These are phyloP conservation scores for Plasmodium sp. DNA, from an alignment of 169 alveolate genomes.

Conservation along the genomic window DNA sequence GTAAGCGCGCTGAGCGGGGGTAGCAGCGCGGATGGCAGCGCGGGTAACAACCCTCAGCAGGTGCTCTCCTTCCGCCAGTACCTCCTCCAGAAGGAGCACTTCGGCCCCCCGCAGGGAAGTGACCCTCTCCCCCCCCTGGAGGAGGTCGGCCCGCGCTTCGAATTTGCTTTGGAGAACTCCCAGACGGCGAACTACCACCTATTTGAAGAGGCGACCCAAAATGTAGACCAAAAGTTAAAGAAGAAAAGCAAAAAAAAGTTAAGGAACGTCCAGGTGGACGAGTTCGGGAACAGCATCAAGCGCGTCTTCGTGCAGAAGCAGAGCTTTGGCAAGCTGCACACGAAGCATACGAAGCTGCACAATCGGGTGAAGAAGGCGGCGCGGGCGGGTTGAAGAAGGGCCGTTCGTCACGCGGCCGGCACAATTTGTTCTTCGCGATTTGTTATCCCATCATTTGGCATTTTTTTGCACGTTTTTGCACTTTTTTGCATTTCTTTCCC, in stretches of 20 bases:
- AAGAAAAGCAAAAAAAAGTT: background rate
- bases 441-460: too few species aligned
- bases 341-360: constrained; percentile 28
- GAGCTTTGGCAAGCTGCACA: constrained; percentile 32
- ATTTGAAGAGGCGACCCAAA: constrained; percentile 52
- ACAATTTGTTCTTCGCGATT: background rate
- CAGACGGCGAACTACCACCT: constrained; percentile 18
- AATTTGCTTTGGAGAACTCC: background rate
- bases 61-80: constrained; percentile 40
- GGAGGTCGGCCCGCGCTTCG: constrained; percentile 54
- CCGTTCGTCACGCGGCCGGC: background rate
- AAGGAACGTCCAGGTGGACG: constrained; percentile 9
- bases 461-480: background rate
- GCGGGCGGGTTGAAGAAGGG: background rate
- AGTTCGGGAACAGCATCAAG: constrained; percentile 37
- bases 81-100: constrained; percentile 7
- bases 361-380: constrained; percentile 3
- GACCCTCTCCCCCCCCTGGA: background rate
- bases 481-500: too few species aligned
- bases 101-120: background rate
- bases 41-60: background rate
- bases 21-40: background rate
- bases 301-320: constrained; percentile 45
- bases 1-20: constrained; percentile 3
- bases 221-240: background rate